A percentile compares a stretch with the other conserved stretches of the same genome.
phyloP scores from a whole-genome alignment of 805 yeast species.

The Komagataella populi region DNA sequence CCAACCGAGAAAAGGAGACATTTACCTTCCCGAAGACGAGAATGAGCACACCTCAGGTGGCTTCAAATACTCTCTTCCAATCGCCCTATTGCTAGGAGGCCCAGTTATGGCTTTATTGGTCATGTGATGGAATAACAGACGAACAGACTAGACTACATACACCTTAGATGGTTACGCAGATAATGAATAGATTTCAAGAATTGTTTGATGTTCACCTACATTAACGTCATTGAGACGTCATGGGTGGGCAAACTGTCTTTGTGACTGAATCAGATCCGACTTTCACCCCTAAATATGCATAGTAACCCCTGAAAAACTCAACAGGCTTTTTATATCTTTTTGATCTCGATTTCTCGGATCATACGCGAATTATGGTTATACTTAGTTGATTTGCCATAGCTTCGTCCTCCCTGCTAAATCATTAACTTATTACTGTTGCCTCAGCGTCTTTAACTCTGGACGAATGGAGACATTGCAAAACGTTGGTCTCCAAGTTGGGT shows the following conservation, averaged over 20 bases:
- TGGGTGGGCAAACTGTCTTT: no score
- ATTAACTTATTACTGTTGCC: background rate
- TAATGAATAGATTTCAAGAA: background rate
- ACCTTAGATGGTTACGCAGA: background rate
- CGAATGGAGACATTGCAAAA: background rate
- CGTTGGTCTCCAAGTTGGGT: background rate
- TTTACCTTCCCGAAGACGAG: conserved; percentile 7
- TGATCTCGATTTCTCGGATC: background rate
- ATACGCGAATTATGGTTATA: background rate
- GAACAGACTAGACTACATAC: background rate
- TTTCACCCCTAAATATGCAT: no score
- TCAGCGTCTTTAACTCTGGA: background rate
- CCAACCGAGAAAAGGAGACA: conserved; percentile 14
- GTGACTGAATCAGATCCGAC: no score
- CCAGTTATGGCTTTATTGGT: background rate
- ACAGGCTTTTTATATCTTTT: background rate
- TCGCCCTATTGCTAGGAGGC: background rate
- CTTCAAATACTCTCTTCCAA: background rate
- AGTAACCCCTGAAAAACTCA: no score
- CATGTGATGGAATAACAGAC: background rate
- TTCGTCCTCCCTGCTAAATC: background rate
- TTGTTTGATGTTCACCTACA: no score
- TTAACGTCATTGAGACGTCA: no score
- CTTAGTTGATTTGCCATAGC: background rate
- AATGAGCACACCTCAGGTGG: background rate